A percentile compares a stretch with the other conserved stretches of the same genome.
phyloP scores from a whole-genome alignment of 139 green algal species.

The Chlamydomonas sphaeroides region DNA sequence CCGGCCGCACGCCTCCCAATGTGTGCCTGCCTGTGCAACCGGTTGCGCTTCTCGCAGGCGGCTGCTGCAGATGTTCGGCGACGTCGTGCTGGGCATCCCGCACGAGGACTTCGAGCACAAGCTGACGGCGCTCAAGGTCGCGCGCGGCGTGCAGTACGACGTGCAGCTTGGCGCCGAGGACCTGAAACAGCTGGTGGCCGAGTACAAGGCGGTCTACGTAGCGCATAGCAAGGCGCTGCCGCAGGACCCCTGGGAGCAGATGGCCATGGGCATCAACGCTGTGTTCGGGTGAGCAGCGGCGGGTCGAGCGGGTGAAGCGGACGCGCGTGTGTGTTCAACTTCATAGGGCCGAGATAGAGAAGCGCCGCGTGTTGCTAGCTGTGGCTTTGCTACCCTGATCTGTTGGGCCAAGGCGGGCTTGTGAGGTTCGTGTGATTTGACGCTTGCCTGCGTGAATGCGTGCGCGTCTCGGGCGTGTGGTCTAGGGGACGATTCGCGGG shows the following conservation, averaged over 20 bases:
- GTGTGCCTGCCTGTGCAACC: background rate
- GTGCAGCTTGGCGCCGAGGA: constrained; percentile 78
- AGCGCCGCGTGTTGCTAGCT: no score
- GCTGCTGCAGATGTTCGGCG: constrained; percentile 89
- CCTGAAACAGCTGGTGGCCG: constrained; percentile 73
- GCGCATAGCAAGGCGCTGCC: constrained; percentile 50
- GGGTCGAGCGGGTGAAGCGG: background rate
- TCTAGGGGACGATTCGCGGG: no score
- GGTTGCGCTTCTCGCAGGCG: constrained; percentile 42
- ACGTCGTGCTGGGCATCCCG: constrained; percentile 83
- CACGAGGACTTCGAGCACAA: constrained; percentile 82
- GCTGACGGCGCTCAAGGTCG: constrained; percentile 70
- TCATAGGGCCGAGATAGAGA: no score
- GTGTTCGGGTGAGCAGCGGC: constrained; percentile 67
- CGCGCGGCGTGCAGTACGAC: constrained; percentile 72
- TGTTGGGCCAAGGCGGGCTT: no score
- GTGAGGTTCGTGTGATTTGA: no score
- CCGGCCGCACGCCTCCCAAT: no score
- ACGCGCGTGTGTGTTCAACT: no score
- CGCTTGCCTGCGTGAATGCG: no score
- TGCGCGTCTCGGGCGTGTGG: no score
- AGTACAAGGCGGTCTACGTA: constrained; percentile 27
- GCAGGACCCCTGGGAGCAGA: constrained; percentile 75
- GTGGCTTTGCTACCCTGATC: no score
- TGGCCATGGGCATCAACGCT: constrained; percentile 67